Evolutionary conservation across 2,329 filamentous ascomycete genomes (phyloP), one percentile per base, ranked within the genome.

Genomic region (Aspergillus ochraceoroseus): DNA sequence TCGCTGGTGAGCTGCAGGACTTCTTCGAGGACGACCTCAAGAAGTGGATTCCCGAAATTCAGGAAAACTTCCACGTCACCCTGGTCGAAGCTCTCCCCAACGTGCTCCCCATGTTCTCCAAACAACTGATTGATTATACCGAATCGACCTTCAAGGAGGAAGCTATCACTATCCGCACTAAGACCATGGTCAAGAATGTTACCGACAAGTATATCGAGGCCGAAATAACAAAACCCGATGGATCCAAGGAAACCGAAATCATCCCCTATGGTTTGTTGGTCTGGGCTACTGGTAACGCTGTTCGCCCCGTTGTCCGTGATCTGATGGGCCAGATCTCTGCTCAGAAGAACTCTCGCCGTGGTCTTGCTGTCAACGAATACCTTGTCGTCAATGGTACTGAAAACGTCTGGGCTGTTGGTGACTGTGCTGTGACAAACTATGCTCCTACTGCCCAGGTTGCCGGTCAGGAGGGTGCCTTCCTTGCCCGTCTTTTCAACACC

Each of bases 101-200:
- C 66, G 89, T 75, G 37, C 79, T 98, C 52, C 92, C 92, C 58
- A 94, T 89, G 77, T 98, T 98, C 77, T 95, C 87, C 66, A 96
- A 96, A 79, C 88, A 95, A 70, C 76, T 98, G 61, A 96, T 98
- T 62, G 92, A 98, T 61, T 98, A 98, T 76, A 98, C 92, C 56
- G 92, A 98, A 73, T 90, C 89, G 70, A 95, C 90, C 32, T 94
- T 98, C 75, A 92, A 94, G 72, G 92, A 98, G 74, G 92, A 98
- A 71, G 89, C 88, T 63, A 98, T 98, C 63, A 83, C 87, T 56
- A 95, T 98, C 71, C 85, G 87, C 69, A 94, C 92, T 57, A 96
- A 96, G 80, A 96, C 92, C 53, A 94, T 95, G 83, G 92, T 98
- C 65, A 96, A 96, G 78, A 89, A 85, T 48, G 92, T 98, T 45